Percentiles rank a stretch among this genome's conserved stretches.
phyloP scores from a whole-genome alignment of 2,329 filamentous ascomycete genomes.

The Aspergillus sojae region DNA sequence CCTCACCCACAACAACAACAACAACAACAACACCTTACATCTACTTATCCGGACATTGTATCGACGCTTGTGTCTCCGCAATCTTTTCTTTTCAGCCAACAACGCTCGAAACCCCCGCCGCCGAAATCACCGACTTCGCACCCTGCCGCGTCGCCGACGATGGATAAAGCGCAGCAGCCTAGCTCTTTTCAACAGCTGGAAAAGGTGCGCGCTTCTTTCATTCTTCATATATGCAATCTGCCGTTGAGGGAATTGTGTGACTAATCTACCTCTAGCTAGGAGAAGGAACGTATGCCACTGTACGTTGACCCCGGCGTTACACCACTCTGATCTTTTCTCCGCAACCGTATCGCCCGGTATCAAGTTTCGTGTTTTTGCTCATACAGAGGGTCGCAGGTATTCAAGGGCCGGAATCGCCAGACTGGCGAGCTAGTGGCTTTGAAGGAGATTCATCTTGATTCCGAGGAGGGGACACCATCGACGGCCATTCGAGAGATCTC shows the following conservation, averaged over 20 bases:
- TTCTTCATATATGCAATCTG: not conserved
- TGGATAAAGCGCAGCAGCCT: conserved; percentile 91
- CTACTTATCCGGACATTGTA: conserved; percentile 33
- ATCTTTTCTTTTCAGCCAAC: conserved; percentile 37
- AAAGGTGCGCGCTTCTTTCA: conserved; percentile 55
- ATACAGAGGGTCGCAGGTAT: conserved; percentile 65
- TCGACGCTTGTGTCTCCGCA: conserved; percentile 40
- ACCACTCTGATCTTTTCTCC: not conserved
- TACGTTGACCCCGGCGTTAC: conserved; percentile 50
- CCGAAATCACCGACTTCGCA: conserved; percentile 19
- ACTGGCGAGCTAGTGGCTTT: conserved; percentile 95
- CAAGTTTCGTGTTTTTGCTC: conserved; percentile 15
- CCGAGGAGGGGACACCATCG: conserved; percentile 94
- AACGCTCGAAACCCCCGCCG: conserved; percentile 21
- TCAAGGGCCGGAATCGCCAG: conserved; percentile 96
- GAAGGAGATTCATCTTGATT: conserved; percentile 98
- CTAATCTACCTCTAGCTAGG: conserved; percentile 62
- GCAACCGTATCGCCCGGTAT: conserved; percentile 5
- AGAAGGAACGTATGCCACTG: conserved; percentile 97
- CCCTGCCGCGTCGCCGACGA: conserved; percentile 42
- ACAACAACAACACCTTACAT: conserved; percentile 15
- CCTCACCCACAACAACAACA: conserved; percentile 23
- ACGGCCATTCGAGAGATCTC: conserved; percentile 98
- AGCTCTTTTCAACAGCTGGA: conserved; percentile 99
- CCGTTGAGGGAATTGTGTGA: conserved; percentile 29